These are phyloP conservation scores for Neurospora hispaniola DNA, from an alignment of 495 filamentous ascomycete genomes.

Conservation along the genomic window DNA sequence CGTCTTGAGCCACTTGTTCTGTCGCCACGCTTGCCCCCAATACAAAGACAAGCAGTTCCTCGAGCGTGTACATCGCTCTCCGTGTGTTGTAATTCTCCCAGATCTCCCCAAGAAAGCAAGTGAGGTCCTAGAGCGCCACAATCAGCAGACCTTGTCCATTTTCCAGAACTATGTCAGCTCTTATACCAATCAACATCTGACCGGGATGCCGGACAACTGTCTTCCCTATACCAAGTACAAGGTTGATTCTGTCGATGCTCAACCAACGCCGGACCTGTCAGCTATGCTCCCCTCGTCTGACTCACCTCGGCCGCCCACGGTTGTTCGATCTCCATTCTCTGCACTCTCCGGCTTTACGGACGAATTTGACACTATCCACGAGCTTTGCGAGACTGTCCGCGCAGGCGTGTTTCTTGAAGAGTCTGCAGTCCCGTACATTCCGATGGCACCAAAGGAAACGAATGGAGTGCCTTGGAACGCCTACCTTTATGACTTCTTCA, in stretches of 20 bases:
- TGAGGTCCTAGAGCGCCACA: constrained; percentile 46
- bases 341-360: constrained; percentile 60
- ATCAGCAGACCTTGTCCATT: constrained; percentile 47
- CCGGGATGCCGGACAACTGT: constrained; percentile 30
- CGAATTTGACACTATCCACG: constrained; percentile 46
- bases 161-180: constrained; percentile 60
- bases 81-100: constrained; percentile 53
- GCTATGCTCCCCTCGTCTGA: not conserved
- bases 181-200: constrained; percentile 52
- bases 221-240: constrained; percentile 46
- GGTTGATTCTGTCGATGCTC: not conserved
- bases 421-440: constrained; percentile 56
- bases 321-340: constrained; percentile 53
- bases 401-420: constrained; percentile 62
- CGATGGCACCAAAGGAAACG: constrained; percentile 41
- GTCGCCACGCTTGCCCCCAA: constrained; percentile 11
- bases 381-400: constrained; percentile 52
- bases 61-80: constrained; percentile 35
- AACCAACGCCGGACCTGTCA: not conserved
- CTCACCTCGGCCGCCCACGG: constrained; percentile 2
- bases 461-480: constrained; percentile 47
- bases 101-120: constrained; percentile 47
- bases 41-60: constrained; percentile 11
- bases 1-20: constrained; percentile 58
- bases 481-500: constrained; percentile 67